Conservation (phyloP, 2,329 filamentous ascomycete genomes). For the Nigrospora oryzae region DNA sequence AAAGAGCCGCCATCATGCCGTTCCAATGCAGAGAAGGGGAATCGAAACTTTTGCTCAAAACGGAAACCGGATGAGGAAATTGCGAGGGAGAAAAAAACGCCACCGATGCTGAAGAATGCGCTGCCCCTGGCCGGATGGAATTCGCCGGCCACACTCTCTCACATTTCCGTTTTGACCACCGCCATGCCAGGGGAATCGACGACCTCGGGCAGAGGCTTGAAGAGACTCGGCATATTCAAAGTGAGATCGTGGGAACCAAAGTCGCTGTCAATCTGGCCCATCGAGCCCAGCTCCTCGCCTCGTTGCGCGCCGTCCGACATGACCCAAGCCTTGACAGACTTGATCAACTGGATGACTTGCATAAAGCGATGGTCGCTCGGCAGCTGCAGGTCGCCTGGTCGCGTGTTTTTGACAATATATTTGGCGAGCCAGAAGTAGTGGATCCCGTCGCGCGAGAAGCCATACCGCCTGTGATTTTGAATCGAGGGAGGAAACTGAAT, state of each 20-base stretch:
- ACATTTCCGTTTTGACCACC: constrained; percentile 32
- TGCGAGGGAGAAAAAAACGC: constrained; percentile 14
- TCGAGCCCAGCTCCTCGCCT: constrained; percentile 59
- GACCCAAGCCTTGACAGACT: constrained; percentile 52
- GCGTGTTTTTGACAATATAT: constrained; percentile 52
- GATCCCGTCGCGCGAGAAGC: constrained; percentile 63
- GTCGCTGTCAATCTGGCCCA: constrained; percentile 59
- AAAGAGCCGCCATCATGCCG: constrained; percentile 23
- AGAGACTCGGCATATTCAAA: constrained; percentile 64
- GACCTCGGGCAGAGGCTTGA: constrained; percentile 48
- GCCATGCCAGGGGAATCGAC: constrained; percentile 32
- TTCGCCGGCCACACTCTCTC: constrained; percentile 2
- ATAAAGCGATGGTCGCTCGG: constrained; percentile 50
- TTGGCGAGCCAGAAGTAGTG: constrained; percentile 68
- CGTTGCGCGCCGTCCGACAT: constrained; percentile 54
- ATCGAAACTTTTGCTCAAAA: constrained; percentile 17
- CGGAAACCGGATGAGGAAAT: constrained; percentile 14
- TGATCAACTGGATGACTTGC: constrained; percentile 52
- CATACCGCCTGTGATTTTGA: constrained; percentile 49
- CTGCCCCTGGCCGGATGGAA: not conserved
- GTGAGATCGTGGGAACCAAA: constrained; percentile 58
- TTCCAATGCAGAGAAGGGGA: constrained; percentile 19
- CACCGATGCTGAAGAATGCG: constrained; percentile 13
- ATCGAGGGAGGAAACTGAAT: constrained; percentile 54
- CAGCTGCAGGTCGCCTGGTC: constrained; percentile 42